These are phyloP conservation scores for Chlorophyllum brunneum DNA, from an alignment of 768 basidiomycete genomes.

Conservation along the genomic window DNA sequence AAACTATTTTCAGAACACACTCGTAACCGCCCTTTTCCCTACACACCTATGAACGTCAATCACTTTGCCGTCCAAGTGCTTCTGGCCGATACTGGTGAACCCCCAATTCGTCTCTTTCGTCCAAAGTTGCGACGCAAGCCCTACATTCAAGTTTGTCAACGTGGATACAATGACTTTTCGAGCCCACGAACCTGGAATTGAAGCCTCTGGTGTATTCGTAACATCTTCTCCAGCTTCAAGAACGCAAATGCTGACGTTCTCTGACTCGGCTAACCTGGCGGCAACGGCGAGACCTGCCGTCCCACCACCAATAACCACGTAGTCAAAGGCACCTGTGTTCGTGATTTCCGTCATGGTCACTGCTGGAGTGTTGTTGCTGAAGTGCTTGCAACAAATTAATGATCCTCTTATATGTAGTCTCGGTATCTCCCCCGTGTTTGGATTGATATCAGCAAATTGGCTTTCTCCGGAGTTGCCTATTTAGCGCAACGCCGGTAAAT, in stretches of 20 bases:
- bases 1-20: too few relatives aligned
- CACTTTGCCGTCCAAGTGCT: constrained; percentile 7
- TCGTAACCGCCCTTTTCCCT: too few relatives aligned
- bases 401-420: too few relatives aligned
- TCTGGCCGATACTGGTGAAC: constrained; percentile 13
- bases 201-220: constrained; percentile 39
- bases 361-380: too few relatives aligned
- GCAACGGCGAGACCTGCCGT: constrained; percentile 48
- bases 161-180: too few relatives aligned
- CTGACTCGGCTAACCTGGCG: constrained; percentile 41
- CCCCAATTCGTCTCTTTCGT: constrained; percentile 16
- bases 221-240: constrained; percentile 53
- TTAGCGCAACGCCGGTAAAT: too few relatives aligned
- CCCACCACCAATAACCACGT: constrained; percentile 42
- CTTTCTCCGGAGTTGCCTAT: too few relatives aligned
- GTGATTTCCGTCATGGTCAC: too few relatives aligned
- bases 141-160: constrained; percentile 13
- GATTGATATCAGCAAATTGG: too few relatives aligned
- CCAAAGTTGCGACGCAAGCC: constrained; percentile 19
- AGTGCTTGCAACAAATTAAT: too few relatives aligned
- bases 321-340: constrained; percentile 7
- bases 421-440: too few relatives aligned
- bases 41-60: constrained; percentile 10
- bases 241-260: constrained; percentile 38
- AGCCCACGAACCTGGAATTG: constrained; percentile 14